Evolutionary conservation across 257 asterid species (phyloP), one percentile per base, ranked within the genome.

Genomic region (Ocimum tenuiflorum): DNA sequence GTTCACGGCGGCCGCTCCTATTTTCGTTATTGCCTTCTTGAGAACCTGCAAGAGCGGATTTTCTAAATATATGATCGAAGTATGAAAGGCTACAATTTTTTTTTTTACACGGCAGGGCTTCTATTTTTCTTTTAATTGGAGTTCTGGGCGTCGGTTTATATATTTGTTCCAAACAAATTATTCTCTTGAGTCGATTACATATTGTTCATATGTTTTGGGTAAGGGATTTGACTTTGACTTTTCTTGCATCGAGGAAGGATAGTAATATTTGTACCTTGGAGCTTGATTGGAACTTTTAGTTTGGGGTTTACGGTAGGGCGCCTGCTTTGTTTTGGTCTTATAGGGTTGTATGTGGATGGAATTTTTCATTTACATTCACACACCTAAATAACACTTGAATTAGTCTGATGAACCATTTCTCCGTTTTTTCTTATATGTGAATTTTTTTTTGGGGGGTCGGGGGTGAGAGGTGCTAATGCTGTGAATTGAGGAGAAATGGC

Each of bases 31-130:
- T 12, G 13, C 17, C 23, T 20, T 27, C 39, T 2, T 62, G 15
- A 3, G 53, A 12, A 51, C 23, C 19, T 24, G 24, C 29, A 15
- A 53, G 53, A 20, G 42, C 23, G 27, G 65, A 57, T 58, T 55
- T 31, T 60, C 27, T 51, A 54, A 14, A 14, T 50, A 43, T 17
- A 29, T 67, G 17, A 41, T 50, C 33, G 23, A 41, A 46, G 27
- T 73, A 42, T 13, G 39, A n/a, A n/a, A n/a, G n/a, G n/a, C n/a
- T n/a, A n/a, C n/a, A n/a, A 31, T 68, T 56, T 45, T 18, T 14
- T 18, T 17, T 55, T n/a, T n/a, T n/a, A n/a, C n/a, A n/a, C n/a
- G n/a, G n/a, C n/a, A n/a, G n/a, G n/a, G n/a, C n/a, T n/a, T n/a
- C n/a, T n/a, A n/a, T n/a, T n/a, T n/a, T n/a, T n/a, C n/a, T n/a